A percentile compares a stretch with the other conserved stretches of the same genome.
These are phyloP conservation scores for Singerocomus inundabilis DNA, from an alignment of 1,284 basidiomycete species.

Conservation along the genomic window DNA sequence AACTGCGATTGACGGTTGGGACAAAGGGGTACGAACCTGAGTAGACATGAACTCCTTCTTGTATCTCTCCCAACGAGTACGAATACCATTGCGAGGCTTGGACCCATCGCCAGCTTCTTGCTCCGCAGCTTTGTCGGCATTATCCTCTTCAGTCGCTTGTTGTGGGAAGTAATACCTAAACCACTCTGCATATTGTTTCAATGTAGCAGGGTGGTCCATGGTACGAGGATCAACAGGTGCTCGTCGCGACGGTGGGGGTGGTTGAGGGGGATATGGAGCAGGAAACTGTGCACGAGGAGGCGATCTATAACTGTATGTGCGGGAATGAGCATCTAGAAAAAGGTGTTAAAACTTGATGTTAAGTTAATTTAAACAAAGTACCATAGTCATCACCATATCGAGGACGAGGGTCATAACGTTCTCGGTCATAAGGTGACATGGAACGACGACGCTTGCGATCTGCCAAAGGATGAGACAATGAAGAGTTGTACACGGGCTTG, in stretches of 20 bases:
- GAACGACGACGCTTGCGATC: slow-evolving; percentile 82
- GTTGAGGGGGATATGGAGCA: slow-evolving; percentile 42
- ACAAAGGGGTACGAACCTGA: slow-evolving; percentile 62
- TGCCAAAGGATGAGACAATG: slow-evolving; percentile 29
- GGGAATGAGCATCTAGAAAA: slow-evolving; percentile 59
- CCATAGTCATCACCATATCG: slow-evolving; percentile 78
- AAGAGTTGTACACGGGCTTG: neutral
- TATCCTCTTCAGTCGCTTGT: slow-evolving; percentile 75
- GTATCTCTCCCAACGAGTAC: slow-evolving; percentile 84
- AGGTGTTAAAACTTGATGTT: slow-evolving; percentile 9
- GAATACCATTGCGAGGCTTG: slow-evolving; percentile 78
- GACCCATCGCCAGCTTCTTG: slow-evolving; percentile 76
- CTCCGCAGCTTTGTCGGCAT: slow-evolving; percentile 75
- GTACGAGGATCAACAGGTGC: slow-evolving; percentile 79
- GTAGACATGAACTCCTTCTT: slow-evolving; percentile 82
- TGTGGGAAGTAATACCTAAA: slow-evolving; percentile 79
- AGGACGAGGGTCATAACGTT: slow-evolving; percentile 76
- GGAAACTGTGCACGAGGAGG: slow-evolving; percentile 55
- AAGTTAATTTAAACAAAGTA: slow-evolving; percentile 32
- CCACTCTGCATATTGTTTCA: slow-evolving; percentile 90
- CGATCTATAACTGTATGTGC: slow-evolving; percentile 59
- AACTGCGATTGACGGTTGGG: slow-evolving; percentile 13
- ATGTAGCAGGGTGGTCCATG: slow-evolving; percentile 75
- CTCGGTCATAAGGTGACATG: slow-evolving; percentile 78
- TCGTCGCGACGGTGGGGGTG: slow-evolving; percentile 41